Evolutionary conservation across 2,329 filamentous ascomycete genomes (phyloP), one percentile per base, ranked within the genome.

Genomic region (Mycogone perniciosa): DNA sequence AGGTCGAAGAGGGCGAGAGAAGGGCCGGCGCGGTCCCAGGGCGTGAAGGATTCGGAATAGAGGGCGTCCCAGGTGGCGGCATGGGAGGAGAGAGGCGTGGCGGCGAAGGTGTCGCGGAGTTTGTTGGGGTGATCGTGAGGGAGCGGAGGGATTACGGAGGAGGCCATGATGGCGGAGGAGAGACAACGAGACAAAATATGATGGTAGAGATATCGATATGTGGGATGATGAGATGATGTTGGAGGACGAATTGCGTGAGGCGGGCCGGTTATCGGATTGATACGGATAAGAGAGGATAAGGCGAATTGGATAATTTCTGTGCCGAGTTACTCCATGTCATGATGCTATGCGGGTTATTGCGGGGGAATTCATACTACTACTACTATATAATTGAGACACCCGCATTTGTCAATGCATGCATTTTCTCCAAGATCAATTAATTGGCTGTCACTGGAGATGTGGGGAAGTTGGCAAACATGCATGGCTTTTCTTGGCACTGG

Each of bases 1-100:
- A 80, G 58, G 59, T 83, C 79, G 41, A 70, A 62, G n/a, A 82
- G 72, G 44, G 79, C 78, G 49, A 74, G 63, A 39, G 73, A 79
- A 4, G 77, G 76, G 13, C 69, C 71, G 13, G 74, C 74, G 52
- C 76, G 75, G 63, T 82, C 80, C 79, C 78, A 82, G n/a, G 76
- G 78, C 6, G 72, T 73, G 57, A 60, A 68, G 34, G 64, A 58
- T 26, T 73, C 64, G 42, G 67, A 62, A 72, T 76, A 82, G 38
- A 76, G 69, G 29, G 67, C 62, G 56, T 76, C 67, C 79, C 79
- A 82, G 48, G 57, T 60, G 30, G 58, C 42, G 37, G 59, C 58
- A 60, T 76, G 72, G 48, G 65, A 55, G 26, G 67, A 51, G 48
- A 68, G 61, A 31, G 65, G 61, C 11, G 61, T 40, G 45, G 53